These are phyloP conservation scores for Zizania latifolia DNA, from an alignment of 176 grass and related monocot species.

Conservation along the genomic window DNA sequence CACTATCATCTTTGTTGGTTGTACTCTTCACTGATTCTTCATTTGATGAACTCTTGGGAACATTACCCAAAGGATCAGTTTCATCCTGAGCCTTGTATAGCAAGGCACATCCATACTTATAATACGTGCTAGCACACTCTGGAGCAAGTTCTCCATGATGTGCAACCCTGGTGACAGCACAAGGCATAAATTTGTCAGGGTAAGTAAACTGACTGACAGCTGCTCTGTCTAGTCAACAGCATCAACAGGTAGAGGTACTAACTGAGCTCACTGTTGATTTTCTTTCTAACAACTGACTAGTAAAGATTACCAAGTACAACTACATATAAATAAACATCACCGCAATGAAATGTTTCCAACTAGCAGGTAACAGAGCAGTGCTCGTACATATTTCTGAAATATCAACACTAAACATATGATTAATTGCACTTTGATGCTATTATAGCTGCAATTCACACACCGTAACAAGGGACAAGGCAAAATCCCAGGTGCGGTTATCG, in stretches of 20 bases:
- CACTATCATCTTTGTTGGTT: conserved; percentile 34
- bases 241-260: neutral
- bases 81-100: conserved; percentile 94
- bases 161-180: conserved; percentile 34
- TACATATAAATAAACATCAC: neutral
- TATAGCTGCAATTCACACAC: neutral
- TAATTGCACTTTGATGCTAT: neutral
- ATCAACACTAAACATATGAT: neutral
- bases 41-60: conserved; percentile 55
- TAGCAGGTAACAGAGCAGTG: neutral
- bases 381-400: neutral
- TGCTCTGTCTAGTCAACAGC: neutral
- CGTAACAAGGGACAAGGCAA: neutral
- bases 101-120: conserved; percentile 83
- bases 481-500: neutral
- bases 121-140: conserved; percentile 87
- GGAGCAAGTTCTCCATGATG: conserved; percentile 72
- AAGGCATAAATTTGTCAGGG: neutral
- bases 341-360: neutral
- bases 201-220: neutral
- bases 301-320: neutral
- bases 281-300: neutral
- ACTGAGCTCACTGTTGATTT: neutral
- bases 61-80: conserved; percentile 66
- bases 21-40: conserved; percentile 54